Evolutionary conservation across 306 rosid genomes (phyloP).

Genomic region (Quercus suber): DNA sequence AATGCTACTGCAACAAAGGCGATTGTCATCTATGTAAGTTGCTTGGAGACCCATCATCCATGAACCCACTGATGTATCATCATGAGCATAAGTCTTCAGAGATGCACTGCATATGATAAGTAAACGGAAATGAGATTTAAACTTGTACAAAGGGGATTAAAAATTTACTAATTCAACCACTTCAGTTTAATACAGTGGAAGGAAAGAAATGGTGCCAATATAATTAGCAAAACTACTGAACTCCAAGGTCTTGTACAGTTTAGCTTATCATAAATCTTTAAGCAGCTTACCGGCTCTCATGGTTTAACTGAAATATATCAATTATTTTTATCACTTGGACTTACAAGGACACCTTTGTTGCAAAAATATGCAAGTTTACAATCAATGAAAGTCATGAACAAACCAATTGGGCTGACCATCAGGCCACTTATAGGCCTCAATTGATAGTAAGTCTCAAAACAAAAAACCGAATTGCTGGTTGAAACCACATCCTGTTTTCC

Average conservation of each 20-base stretch:
- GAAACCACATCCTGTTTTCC: conserved; percentile 1
- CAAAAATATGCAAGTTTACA: background rate
- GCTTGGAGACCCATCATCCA: conserved; percentile 99
- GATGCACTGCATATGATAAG: conserved; percentile 61
- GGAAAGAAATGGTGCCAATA: background rate
- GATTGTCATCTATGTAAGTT: conserved; percentile 87
- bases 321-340: background rate
- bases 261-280: background rate
- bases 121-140: conserved; percentile 15
- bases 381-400: background rate
- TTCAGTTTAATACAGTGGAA: background rate
- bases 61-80: conserved; percentile 87
- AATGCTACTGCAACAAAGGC: conserved; percentile 84
- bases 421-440: background rate
- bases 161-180: background rate
- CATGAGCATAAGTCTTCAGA: conserved; percentile 83
- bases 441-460: conserved; percentile 11
- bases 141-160: background rate
- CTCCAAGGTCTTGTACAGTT: background rate
- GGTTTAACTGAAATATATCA: background rate
- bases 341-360: background rate
- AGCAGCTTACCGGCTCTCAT: background rate
- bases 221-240: background rate
- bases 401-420: background rate
- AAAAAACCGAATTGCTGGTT: background rate